Evolutionary conservation across 306 rosid genomes (phyloP), one percentile per base, ranked within the genome.

Genomic region (Inga oerstediana): DNA sequence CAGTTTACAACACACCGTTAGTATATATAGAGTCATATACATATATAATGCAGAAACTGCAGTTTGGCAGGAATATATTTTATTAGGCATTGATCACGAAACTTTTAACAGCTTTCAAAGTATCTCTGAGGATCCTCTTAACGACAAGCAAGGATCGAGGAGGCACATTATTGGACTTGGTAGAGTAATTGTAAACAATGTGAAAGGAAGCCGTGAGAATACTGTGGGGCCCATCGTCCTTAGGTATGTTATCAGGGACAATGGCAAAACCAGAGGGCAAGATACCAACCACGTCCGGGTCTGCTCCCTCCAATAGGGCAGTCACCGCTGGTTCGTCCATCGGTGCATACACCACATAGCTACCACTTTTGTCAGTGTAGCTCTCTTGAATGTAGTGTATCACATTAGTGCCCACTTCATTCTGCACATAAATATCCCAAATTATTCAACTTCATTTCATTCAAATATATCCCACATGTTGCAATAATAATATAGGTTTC

Each of bases 221-320:
- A 74, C 20, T 20, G n/a, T 12, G 35, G 37, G 17, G 19, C 4
- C 39, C 70, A 13, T 32, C 78, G 24, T 54, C 27, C 37, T 11
- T 56, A 0, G 64, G 72, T 2, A 84, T 52, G 43, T 62, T 51
- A 35, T 79, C 90, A 4, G 94, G 94, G 1, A 89, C 87, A 11
- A 94, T 87, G 35, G 89, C 52, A 79, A 94, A 89, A 2, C 97
- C 94, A 0, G 94, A 91, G 20, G 95, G 90, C 34, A 89, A 73
- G 5, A 89, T 65, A 20, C 79, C 16, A 7, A 90, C 87, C 1
- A 7, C 19, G 13, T 91, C 91, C 14, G 91, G 88, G 68, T 85
- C 67, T 1, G 27, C 77, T 65, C 94, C 97, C 10, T 48, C 77
- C 39, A 85, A 72, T 14, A 94, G 74, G 56, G 17, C 49, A 2